Conservation (phyloP, 2,329 filamentous ascomycete species). For the Fusarium dlaminii region DNA sequence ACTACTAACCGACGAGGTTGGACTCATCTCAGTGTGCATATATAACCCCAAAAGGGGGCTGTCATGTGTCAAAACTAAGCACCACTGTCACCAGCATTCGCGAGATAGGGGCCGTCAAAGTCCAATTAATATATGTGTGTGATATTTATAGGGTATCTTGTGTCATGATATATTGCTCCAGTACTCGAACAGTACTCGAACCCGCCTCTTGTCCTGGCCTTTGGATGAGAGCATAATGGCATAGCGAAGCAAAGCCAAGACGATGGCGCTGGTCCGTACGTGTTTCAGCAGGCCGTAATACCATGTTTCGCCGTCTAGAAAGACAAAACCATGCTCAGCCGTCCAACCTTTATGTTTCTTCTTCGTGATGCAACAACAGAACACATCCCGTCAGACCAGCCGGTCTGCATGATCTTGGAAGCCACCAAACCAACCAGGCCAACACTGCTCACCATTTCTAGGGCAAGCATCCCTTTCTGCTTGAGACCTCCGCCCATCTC, state of each 20-base stretch:
- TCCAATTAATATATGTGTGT: background rate
- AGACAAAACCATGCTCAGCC: conserved; percentile 34
- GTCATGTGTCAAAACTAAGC: background rate
- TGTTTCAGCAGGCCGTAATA: background rate
- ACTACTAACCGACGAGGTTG: background rate
- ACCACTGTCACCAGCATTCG: background rate
- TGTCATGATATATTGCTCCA: conserved; percentile 8
- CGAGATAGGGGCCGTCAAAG: background rate
- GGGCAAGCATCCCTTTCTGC: conserved; percentile 70
- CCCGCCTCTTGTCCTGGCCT: background rate
- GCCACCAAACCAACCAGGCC: conserved; percentile 78
- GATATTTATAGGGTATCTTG: conserved; percentile 38
- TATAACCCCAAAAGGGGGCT: background rate
- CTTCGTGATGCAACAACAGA: conserved; percentile 27
- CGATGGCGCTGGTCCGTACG: background rate
- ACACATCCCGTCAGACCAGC: conserved; percentile 33
- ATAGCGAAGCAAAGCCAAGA: background rate
- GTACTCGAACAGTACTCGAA: background rate
- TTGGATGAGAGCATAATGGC: background rate
- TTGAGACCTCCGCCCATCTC: conserved; percentile 73
- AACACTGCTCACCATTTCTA: conserved; percentile 79
- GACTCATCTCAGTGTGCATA: background rate
- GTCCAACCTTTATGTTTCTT: conserved; percentile 34
- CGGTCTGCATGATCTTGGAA: conserved; percentile 63
- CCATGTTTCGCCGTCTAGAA: conserved; percentile 12